phyloP scores from a whole-genome alignment of 163 green algal species.

The Chlorella variabilis region DNA sequence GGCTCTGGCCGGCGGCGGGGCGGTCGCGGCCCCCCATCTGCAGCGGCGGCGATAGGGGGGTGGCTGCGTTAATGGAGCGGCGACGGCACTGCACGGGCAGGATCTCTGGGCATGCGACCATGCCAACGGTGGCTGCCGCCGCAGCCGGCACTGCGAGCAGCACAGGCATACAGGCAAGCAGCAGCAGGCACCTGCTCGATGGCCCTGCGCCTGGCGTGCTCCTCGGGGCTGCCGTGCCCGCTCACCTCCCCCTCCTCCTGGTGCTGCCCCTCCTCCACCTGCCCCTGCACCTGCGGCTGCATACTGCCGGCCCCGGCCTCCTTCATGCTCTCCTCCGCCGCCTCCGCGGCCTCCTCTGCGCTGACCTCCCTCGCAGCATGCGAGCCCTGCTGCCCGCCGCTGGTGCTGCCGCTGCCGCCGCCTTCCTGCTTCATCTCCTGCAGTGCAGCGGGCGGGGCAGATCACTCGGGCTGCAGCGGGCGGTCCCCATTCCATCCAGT shows the following conservation, averaged over 20 bases:
- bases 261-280: too few species aligned
- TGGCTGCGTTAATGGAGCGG: too few species aligned
- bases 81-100: too few species aligned
- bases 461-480: too few species aligned
- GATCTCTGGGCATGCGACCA: too few species aligned
- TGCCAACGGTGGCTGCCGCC: too few species aligned
- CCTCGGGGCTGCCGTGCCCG: background rate
- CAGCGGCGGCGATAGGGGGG: too few species aligned
- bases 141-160: too few species aligned
- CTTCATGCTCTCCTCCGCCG: background rate
- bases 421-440: constrained; percentile 3
- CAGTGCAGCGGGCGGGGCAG: too few species aligned
- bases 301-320: background rate
- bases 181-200: too few species aligned
- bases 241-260: background rate
- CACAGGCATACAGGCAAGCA: too few species aligned
- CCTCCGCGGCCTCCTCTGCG: background rate
- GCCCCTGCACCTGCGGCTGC: background rate
- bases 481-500: too few species aligned
- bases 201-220: background rate
- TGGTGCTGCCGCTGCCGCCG: background rate
- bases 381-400: background rate
- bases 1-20: background rate
- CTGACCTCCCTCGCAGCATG: background rate
- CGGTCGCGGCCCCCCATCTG: background rate